Evolutionary conservation across 2,329 filamentous ascomycete genomes (phyloP), one percentile per base, ranked within the genome.

Genomic region (Leptographium wingfieldii): DNA sequence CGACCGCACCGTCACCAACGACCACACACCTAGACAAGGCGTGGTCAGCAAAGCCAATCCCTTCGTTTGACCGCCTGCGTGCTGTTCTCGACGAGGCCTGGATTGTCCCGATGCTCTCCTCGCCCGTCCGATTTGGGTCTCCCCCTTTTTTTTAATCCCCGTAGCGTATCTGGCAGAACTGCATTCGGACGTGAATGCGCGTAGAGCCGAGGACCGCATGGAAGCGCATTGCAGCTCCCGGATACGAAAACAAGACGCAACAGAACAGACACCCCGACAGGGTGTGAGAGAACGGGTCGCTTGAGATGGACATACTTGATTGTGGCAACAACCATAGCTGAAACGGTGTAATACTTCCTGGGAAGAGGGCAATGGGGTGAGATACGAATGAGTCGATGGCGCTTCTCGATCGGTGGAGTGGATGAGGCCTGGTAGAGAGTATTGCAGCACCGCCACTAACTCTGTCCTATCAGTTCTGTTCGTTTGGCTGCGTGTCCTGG

Each of bases 1-100:
- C 94, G 68, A 99, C 94, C 66, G 94, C 94, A 92, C 94, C 94
- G 76, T 99, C 94, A 73, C 94, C 94, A 70, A 99, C 94, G 68
- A 99, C 94, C 70, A 99, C 94, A 78, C 94, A 99, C 78, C 94
- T 99, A 19, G 35, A 55, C 29, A 54, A 25, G 46, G n/a, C 33
- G 14, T 40, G 12, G 61, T 60, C 35, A 61, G 61, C 56, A 59
- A 53, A 9, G n/a, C 3, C 48, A 35, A 55, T 55, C 29, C 57
- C 19, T 6, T 55, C 38, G 19, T 55, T 12, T 40, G 27, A 9
- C n/a, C 5, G 51, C 5, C 12, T 10, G 27, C 6, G 12, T 27
- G 10, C 7, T 29, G 12, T 52, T 9, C 25, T 25, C n/a, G 25
- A 27, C 27, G 49, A 11, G 10, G 25, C 49, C 25, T 6, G 49